A percentile compares a stretch with the other conserved stretches of the same genome.
Evolutionary conservation across 805 yeast species (phyloP).

Genomic region (Danielia reshetovae): DNA sequence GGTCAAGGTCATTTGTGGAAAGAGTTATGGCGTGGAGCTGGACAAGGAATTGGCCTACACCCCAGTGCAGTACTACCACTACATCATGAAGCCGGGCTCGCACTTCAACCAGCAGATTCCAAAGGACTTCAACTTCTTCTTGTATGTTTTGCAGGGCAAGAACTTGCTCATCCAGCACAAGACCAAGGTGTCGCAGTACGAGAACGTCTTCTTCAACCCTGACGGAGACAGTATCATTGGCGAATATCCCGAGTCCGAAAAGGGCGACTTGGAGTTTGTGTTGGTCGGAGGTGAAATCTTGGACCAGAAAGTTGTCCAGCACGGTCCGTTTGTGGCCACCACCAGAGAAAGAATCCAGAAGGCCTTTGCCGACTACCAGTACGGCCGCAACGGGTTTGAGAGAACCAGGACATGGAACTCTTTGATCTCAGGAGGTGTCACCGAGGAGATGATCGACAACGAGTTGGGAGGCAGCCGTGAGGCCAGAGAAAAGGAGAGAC

Average conservation of each 20-base stretch:
- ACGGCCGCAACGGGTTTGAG: constrained; percentile 66
- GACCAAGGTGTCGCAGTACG: constrained; percentile 30
- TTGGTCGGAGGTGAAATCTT: constrained; percentile 73
- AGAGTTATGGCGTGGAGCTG: constrained; percentile 70
- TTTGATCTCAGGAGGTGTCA: constrained; percentile 41
- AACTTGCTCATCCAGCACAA: constrained; percentile 44
- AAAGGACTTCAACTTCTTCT: constrained; percentile 59
- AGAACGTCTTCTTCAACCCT: constrained; percentile 59
- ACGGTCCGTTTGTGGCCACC: constrained; percentile 89
- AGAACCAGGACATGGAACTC: constrained; percentile 59
- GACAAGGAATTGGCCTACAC: constrained; percentile 75
- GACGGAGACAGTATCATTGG: constrained; percentile 66
- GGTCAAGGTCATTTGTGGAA: constrained; percentile 76
- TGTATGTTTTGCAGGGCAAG: constrained; percentile 64
- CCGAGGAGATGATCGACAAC: constrained; percentile 38
- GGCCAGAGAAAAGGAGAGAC: constrained; percentile 24
- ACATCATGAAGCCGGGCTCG: constrained; percentile 61
- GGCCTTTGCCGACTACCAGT: constrained; percentile 71
- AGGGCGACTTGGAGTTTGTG: constrained; percentile 52
- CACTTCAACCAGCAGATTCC: constrained; percentile 58
- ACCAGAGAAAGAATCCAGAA: constrained; percentile 59
- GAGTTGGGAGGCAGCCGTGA: constrained; percentile 33
- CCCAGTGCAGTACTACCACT: constrained; percentile 70
- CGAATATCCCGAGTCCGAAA: constrained; percentile 29
- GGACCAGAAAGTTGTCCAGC: constrained; percentile 75